Evolutionary conservation across 192 early-diverging fungal genomes (phyloP).

Genomic region (Backusella liffmaniae): DNA sequence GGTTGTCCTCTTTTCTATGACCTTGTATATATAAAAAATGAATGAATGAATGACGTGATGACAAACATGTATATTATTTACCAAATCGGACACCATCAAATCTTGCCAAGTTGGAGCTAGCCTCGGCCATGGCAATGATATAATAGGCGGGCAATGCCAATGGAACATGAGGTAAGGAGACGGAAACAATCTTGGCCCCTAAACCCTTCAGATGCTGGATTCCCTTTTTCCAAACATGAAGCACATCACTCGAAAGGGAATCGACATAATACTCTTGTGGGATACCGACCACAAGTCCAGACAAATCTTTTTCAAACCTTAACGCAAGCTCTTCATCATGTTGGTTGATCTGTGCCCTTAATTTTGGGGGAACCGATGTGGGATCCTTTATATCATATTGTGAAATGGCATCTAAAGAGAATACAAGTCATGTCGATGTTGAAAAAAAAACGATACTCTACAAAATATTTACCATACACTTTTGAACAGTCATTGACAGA

Average conservation of each 20-base stretch:
- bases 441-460: no score
- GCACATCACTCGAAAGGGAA: constrained; percentile 58
- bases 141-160: constrained; percentile 84
- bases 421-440: not conserved
- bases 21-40: constrained; percentile 29
- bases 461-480: constrained; percentile 54
- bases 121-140: constrained; percentile 86
- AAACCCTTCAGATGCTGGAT: constrained; percentile 50
- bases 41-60: not conserved
- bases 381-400: constrained; percentile 60
- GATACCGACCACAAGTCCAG: constrained; percentile 63
- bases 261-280: constrained; percentile 77
- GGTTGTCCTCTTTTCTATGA: constrained; percentile 24
- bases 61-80: constrained; percentile 1
- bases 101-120: constrained; percentile 85
- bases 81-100: constrained; percentile 91
- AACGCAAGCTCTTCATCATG: not conserved
- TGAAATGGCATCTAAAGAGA: constrained; percentile 50
- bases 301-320: constrained; percentile 25
- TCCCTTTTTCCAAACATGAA: constrained; percentile 59
- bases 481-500: constrained; percentile 52
- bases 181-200: constrained; percentile 68
- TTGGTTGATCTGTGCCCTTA: constrained; percentile 29
- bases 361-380: constrained; percentile 52
- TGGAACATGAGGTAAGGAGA: constrained; percentile 69